A percentile compares a stretch with the other conserved stretches of the same genome.
phyloP scores from a whole-genome alignment of 257 asterid genomes.

The Solanum appendiculatum region DNA sequence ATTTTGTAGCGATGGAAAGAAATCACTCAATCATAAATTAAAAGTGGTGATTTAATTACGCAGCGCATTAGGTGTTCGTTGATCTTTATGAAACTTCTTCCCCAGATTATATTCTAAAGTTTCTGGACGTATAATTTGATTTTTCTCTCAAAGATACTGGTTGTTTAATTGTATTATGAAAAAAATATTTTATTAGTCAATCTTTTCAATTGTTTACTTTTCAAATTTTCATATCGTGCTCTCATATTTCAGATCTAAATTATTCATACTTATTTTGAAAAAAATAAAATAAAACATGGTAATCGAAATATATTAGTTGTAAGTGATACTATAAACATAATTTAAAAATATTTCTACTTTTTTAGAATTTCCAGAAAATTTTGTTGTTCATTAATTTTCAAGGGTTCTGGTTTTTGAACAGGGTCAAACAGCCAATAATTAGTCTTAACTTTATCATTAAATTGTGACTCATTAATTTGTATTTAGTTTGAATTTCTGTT shows the following conservation, averaged over 20 bases:
- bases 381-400: not conserved
- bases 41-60: not conserved
- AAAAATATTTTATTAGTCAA: no score
- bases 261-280: not conserved
- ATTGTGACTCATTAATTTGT: not conserved
- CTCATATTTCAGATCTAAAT: not conserved
- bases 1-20: accelerated
- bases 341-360: no score
- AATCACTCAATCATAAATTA: not conserved
- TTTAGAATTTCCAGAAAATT: no score
- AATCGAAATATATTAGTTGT: no score
- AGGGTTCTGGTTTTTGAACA: not conserved
- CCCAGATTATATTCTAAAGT: not conserved
- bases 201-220: no score
- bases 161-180: not conserved
- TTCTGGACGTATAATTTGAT: not conserved
- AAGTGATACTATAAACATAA: not conserved
- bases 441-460: not conserved
- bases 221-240: not conserved
- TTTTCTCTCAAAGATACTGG: not conserved
- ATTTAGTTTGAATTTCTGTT: not conserved
- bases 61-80: not conserved
- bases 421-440: not conserved
- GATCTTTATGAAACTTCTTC: not conserved
- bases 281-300: no score